Base-by-base conservation (phyloP, 2,329 filamentous ascomycete species). In the Hysterium pulicare region DNA sequence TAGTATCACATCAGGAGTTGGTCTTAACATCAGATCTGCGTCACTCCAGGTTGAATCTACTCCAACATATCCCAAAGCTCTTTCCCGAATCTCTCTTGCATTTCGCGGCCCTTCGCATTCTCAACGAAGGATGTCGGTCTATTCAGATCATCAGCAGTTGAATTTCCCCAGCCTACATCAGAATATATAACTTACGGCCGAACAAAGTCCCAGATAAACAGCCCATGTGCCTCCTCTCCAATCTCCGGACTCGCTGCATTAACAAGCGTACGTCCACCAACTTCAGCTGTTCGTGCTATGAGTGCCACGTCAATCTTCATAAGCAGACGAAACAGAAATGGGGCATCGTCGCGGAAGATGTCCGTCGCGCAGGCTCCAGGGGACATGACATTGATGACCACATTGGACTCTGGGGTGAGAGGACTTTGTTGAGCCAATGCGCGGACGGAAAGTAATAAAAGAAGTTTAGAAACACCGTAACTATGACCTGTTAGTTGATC, bases 311-410 rank as follows among this genome's bases (percentile, higher is more conserved):
- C n/a, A n/a, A 51, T 31, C 10, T n/a, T 15, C 5, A 28, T 23
- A 11, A 53, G 34, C 3, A 41, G 11, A 2, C 28, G n/a, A 3
- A 21, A 9, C 3, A 50, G 8, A 46, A 42, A 46, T 1, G 20
- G 11, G 7, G 40, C 38, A 8, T 52, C 49, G 26, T 64, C 55
- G 8, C 59, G 49, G 40, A 59, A 50, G 8, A 64, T 38, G 31
- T 58, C 49, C 31, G 47, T 57, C 24, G 48, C 42, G 48, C 61
- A 64, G 1, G 47, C 42, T 4, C 62, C 62, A 1, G 62, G 61
- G 2, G 53, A 62, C 11, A 59, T 32, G 36, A 43, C 41, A n/a
- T 52, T 57, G 42, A 65, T 47, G 15, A 62, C 34, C 19, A 65
- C 59, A 19, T 57, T 49, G 10, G 55, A 55, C 1, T 57, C 42